phyloP scores from a whole-genome alignment of 2,329 filamentous ascomycete genomes.

The Huntiella abstrusa region DNA sequence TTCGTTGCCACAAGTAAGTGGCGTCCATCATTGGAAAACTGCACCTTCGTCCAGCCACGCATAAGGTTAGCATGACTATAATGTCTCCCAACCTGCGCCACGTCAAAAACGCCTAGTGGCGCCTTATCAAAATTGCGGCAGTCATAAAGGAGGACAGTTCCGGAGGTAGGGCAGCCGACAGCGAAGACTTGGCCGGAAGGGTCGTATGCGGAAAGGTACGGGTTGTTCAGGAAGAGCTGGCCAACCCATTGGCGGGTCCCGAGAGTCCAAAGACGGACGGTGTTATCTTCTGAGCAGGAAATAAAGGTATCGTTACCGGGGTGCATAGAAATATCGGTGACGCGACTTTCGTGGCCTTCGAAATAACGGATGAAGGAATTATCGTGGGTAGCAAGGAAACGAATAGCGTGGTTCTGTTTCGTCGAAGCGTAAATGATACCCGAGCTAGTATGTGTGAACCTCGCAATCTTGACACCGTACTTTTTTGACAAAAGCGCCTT shows the following conservation, averaged over 20 bases:
- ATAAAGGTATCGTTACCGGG: slow-evolving; percentile 82
- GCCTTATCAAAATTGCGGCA: slow-evolving; percentile 83
- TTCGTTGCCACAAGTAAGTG: slow-evolving; percentile 68
- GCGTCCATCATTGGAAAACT: slow-evolving; percentile 94
- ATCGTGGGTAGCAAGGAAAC: slow-evolving; percentile 79
- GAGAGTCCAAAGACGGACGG: slow-evolving; percentile 78
- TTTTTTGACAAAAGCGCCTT: slow-evolving; percentile 90
- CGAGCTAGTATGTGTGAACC: slow-evolving; percentile 80
- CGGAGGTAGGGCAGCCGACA: slow-evolving; percentile 63
- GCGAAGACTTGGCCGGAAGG: slow-evolving; percentile 85
- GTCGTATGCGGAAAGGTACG: slow-evolving; percentile 76
- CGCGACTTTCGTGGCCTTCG: slow-evolving; percentile 66
- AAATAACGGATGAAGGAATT: slow-evolving; percentile 96
- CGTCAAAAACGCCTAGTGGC: slow-evolving; percentile 72
- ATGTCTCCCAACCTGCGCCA: slow-evolving; percentile 36
- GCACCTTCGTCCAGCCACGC: slow-evolving; percentile 71
- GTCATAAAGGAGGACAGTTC: slow-evolving; percentile 76
- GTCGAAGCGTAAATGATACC: slow-evolving; percentile 93
- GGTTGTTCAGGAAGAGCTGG: slow-evolving; percentile 58
- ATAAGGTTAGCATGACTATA: slow-evolving; percentile 37
- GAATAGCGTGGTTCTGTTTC: slow-evolving; percentile 77
- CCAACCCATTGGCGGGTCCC: slow-evolving; percentile 64
- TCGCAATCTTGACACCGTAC: slow-evolving; percentile 84
- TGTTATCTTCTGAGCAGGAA: slow-evolving; percentile 79
- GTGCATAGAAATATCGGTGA: slow-evolving; percentile 69